Evolutionary conservation across 2,329 filamentous ascomycete genomes (phyloP), one percentile per base, ranked within the genome.

Genomic region (Xylaria sp.): DNA sequence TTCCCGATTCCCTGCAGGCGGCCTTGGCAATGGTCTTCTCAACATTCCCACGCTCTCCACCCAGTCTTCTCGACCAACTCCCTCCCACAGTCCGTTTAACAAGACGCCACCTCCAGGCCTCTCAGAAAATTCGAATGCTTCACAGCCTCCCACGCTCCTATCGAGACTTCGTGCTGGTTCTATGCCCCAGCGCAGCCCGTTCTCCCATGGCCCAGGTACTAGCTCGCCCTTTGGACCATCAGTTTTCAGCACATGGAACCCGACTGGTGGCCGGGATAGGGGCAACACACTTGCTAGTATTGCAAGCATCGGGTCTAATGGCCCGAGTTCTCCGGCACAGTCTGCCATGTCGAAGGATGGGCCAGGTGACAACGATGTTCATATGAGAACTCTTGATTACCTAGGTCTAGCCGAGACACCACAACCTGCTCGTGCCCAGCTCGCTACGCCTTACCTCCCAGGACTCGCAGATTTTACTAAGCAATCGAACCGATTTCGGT

Each of bases 401-500:
- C 88, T 99, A 69, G 96, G 96, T 57, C 87, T 99, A 59, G 95
- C 94, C 37, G 96, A 98, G 80, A 97, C 94, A 18, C 95, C 96
- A 23, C 93, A 97, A 78, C 91, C 93, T 62, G 85, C 89, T 69
- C 88, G 91, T 71, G 91, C 92, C 58, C 91, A 91, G 71, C 84
- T 97, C 70, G 90, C 90, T 50, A 90, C 92, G 9, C 91, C 92
- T 2, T 92, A 93, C 72, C 85, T 95, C 40, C 90, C 91, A 53
- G 92, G 92, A 76, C 84, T 95, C 69, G 90, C 91, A 70, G 91
- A 93, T 78, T 87, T 93, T 73, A 91, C 91, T 72, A 92, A 89
- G 78, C 92, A 92, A 75, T 87, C 91, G 53, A 98, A 92, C 79
- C 90, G 96, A 61, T 97, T 98, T 85, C 90, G 96, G 55, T 99